phyloP scores from a whole-genome alignment of 352 stramenopile genomes.

The Globisporangium irregulare region DNA sequence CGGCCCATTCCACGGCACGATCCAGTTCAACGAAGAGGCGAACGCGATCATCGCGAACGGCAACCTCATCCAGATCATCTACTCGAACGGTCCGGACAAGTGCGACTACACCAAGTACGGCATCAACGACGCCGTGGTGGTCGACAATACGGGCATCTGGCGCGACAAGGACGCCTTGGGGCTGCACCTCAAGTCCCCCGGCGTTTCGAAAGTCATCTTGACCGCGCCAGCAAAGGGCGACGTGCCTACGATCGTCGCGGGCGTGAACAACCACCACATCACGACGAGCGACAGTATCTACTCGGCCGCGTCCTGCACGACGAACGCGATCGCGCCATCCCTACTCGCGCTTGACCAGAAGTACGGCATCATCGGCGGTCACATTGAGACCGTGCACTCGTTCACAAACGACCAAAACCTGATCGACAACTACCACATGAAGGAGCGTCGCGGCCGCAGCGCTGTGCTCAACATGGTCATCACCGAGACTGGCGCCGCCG shows the following conservation, averaged over 20 bases:
- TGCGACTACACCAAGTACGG: constrained; percentile 87
- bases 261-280: constrained; percentile 77
- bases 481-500: constrained; percentile 81
- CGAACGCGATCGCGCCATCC: constrained; percentile 81
- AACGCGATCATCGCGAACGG: constrained; percentile 87
- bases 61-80: constrained; percentile 88
- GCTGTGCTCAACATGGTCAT: constrained; percentile 90
- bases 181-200: constrained; percentile 73
- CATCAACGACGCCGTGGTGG: constrained; percentile 86
- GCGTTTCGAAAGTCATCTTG: constrained; percentile 78
- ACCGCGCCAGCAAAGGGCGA: constrained; percentile 74
- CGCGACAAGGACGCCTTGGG: constrained; percentile 61
- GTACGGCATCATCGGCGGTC: constrained; percentile 75
- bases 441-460: constrained; percentile 82
- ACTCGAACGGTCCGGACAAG: constrained; percentile 78
- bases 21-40: constrained; percentile 80
- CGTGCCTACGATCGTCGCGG: constrained; percentile 75
- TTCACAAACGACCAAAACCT: constrained; percentile 91
- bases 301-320: constrained; percentile 82
- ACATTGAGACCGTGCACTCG: constrained; percentile 89
- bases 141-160: constrained; percentile 88
- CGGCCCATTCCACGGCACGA: constrained; percentile 77
- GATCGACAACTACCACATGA: constrained; percentile 88
- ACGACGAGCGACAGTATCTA: constrained; percentile 57
- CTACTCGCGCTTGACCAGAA: constrained; percentile 76